These are phyloP conservation scores for Pichia sp. DNA, from an alignment of 1,139 yeast species.

Conservation along the genomic window DNA sequence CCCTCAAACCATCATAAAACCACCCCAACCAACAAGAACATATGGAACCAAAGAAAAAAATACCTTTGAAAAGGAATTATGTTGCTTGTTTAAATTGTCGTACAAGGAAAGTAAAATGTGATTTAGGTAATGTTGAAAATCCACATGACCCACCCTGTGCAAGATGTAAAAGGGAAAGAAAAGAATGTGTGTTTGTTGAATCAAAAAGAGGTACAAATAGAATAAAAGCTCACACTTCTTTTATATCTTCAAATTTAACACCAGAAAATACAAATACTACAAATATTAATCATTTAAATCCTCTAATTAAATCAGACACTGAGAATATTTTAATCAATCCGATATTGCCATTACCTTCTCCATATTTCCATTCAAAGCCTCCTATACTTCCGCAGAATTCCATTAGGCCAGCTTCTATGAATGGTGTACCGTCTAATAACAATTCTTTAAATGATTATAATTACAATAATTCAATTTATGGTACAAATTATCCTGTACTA, in stretches of 20 bases:
- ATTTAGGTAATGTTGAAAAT: slow-evolving; percentile 64
- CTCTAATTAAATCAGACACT: neutral
- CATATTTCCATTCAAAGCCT: slow-evolving; percentile 8
- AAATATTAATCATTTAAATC: slow-evolving; percentile 4
- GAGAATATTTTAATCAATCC: slow-evolving; percentile 5
- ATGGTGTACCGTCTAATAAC: no score
- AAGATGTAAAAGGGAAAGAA: slow-evolving; percentile 73
- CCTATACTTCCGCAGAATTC: neutral
- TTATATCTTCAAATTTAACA: neutral
- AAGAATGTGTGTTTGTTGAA: slow-evolving; percentile 73
- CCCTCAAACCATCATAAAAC: no score
- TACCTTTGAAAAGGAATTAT: slow-evolving; percentile 54
- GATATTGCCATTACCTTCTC: slow-evolving; percentile 11
- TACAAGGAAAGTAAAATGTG: slow-evolving; percentile 76
- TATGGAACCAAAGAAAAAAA: slow-evolving; percentile 10
- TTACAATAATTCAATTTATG: neutral
- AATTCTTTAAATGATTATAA: neutral
- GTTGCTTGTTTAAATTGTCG: slow-evolving; percentile 83
- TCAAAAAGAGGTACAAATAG: slow-evolving; percentile 44
- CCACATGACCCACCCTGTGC: slow-evolving; percentile 83
- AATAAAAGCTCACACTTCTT: slow-evolving; percentile 2
- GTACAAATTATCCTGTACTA: neutral
- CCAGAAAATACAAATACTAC: no score
- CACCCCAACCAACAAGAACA: no score
- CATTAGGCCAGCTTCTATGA: neutral